Percentiles rank a stretch among this genome's conserved stretches.
Evolutionary conservation across 768 basidiomycete species (phyloP).

Genomic region (Podaxis carcinomalis): DNA sequence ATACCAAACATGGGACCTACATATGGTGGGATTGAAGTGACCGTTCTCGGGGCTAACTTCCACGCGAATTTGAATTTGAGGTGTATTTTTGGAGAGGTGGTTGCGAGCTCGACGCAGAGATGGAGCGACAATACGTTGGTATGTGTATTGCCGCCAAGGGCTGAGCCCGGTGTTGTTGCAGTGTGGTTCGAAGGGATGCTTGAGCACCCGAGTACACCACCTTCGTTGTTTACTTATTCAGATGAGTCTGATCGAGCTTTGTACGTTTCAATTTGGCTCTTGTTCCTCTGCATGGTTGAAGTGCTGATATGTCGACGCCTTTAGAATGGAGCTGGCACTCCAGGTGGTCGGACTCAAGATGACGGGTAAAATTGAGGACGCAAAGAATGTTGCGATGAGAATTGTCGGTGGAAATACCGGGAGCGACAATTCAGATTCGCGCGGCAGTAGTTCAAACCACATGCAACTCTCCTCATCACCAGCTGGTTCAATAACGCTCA

Average conservation of each 20-base stretch:
- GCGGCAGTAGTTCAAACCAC: conserved; percentile 31
- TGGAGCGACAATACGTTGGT: conserved; percentile 95
- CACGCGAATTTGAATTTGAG: conserved; percentile 65
- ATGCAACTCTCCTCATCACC: conserved; percentile 51
- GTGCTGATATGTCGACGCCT: conserved; percentile 10
- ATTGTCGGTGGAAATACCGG: conserved; percentile 74
- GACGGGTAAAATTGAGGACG: conserved; percentile 93
- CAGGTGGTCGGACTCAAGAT: conserved; percentile 96
- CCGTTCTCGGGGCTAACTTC: conserved; percentile 89
- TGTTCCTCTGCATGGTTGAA: not conserved
- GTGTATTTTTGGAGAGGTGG: conserved; percentile 81
- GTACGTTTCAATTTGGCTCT: conserved; percentile 32
- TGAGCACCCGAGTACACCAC: conserved; percentile 43
- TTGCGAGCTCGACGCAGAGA: conserved; percentile 79
- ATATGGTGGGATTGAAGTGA: conserved; percentile 92
- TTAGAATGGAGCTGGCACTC: conserved; percentile 90
- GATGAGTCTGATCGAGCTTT: conserved; percentile 88
- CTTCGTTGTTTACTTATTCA: conserved; percentile 81
- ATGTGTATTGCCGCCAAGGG: conserved; percentile 82
- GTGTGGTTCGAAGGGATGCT: conserved; percentile 83
- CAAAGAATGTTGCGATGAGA: conserved; percentile 88
- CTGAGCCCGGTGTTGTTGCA: conserved; percentile 78
- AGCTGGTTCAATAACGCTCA: conserved; percentile 23
- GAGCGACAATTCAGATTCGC: conserved; percentile 41
- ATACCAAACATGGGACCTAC: conserved; percentile 85